These are phyloP conservation scores for Claviceps quebecensis DNA, from an alignment of 2,329 filamentous ascomycete species.

Conservation along the genomic window DNA sequence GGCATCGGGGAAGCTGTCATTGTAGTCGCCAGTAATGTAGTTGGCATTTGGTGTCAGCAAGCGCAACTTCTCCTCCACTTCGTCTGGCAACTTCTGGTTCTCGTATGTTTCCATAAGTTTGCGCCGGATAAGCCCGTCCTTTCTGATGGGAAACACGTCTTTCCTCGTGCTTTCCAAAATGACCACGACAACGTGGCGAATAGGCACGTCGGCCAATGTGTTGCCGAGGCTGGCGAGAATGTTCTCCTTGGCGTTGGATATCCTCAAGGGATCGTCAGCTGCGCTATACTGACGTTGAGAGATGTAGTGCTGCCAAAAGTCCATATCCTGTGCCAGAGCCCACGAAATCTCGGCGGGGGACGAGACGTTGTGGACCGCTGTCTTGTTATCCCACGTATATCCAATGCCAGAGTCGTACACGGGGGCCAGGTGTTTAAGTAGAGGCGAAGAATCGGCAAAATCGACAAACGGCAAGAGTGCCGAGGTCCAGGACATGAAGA, in stretches of 20 bases:
- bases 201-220: constrained; percentile 17
- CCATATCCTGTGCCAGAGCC: constrained; percentile 7
- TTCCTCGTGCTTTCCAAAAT: constrained; percentile 31
- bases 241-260: constrained; percentile 24
- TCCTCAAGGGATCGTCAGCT: constrained; percentile 23
- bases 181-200: constrained; percentile 29
- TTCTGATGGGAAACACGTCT: constrained; percentile 31
- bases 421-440: constrained; percentile 12
- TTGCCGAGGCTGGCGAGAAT: constrained; percentile 15
- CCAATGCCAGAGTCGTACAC: constrained; percentile 11
- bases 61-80: constrained; percentile 15
- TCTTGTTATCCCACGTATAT: constrained; percentile 15
- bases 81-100: constrained; percentile 18
- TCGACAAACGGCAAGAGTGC: constrained; percentile 21
- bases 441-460: constrained; percentile 14
- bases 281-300: constrained; percentile 17
- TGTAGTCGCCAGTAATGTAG: constrained; percentile 21
- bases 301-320: constrained; percentile 18
- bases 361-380: constrained; percentile 13
- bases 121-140: constrained; percentile 23
- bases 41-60: constrained; percentile 19
- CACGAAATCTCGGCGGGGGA: constrained; percentile 15
- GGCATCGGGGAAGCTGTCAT: constrained; percentile 19
- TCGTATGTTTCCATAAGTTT: constrained; percentile 19
- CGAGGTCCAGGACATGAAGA: constrained; percentile 22